These are phyloP conservation scores for Chrysosporium queenslandicum DNA, from an alignment of 2,329 filamentous ascomycete genomes.

Conservation along the genomic window DNA sequence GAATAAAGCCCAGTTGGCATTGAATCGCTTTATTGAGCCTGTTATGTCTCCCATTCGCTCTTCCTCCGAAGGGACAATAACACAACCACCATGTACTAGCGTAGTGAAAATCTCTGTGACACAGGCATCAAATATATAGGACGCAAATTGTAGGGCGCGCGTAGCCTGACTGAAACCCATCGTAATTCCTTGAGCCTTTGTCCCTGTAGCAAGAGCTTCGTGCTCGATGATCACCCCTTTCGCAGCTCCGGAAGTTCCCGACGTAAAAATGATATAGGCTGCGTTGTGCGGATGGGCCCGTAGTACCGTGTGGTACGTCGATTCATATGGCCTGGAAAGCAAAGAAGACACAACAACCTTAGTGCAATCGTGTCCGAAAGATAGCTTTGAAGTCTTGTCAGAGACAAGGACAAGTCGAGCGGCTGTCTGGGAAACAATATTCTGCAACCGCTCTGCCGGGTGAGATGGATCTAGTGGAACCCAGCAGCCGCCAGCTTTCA, in stretches of 20 bases:
- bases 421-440: constrained; percentile 19
- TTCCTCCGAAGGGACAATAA: constrained; percentile 35
- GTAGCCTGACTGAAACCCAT: constrained; percentile 28
- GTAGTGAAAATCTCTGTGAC: constrained; percentile 68
- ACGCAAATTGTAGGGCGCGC: constrained; percentile 65
- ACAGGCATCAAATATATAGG: constrained; percentile 79
- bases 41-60: constrained; percentile 38
- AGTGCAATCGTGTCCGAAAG: neutral
- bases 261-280: constrained; percentile 30
- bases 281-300: constrained; percentile 26
- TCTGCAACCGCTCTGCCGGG: constrained; percentile 7
- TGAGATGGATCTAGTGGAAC: constrained; percentile 13
- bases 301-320: too few species aligned
- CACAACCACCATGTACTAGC: constrained; percentile 30
- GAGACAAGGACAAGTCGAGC: constrained; percentile 15
- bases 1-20: constrained; percentile 46
- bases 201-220: constrained; percentile 39
- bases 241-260: neutral
- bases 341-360: neutral
- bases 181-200: constrained; percentile 37
- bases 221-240: constrained; percentile 18
- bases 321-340: neutral
- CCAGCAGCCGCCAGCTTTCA: constrained; percentile 18
- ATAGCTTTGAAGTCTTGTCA: neutral
- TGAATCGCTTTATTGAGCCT: constrained; percentile 38